Evolutionary conservation across 2,329 filamentous ascomycete genomes (phyloP).

Genomic region (Pseudogymnoascus destructans): DNA sequence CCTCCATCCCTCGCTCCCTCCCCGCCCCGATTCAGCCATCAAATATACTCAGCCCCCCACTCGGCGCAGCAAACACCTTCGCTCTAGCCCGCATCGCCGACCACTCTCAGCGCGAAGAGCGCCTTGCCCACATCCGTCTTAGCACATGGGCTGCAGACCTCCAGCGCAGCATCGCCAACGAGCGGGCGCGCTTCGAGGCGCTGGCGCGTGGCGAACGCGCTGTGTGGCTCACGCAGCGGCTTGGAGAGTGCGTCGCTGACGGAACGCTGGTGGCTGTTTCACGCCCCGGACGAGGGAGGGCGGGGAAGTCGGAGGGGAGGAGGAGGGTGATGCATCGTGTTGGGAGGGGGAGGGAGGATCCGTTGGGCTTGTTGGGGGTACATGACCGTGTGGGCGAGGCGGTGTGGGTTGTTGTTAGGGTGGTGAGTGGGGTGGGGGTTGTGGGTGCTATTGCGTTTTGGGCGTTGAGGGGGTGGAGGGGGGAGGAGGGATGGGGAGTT

Average conservation of each 20-base stretch:
- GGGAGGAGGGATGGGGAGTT: slow-evolving; percentile 10
- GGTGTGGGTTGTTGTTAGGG: slow-evolving; percentile 56
- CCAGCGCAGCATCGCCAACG: slow-evolving; percentile 60
- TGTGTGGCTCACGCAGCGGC: slow-evolving; percentile 52
- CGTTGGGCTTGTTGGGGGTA: slow-evolving; percentile 62
- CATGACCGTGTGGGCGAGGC: slow-evolving; percentile 50
- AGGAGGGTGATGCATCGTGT: slow-evolving; percentile 9
- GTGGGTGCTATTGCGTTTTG: slow-evolving; percentile 59
- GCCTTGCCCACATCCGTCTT: slow-evolving; percentile 53
- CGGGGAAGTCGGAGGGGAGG: slow-evolving; percentile 17
- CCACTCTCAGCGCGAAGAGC: slow-evolving; percentile 46
- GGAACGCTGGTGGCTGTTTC: slow-evolving; percentile 45
- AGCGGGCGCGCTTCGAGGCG: slow-evolving; percentile 55
- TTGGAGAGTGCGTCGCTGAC: slow-evolving; percentile 55
- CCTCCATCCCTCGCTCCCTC: slow-evolving; percentile 18
- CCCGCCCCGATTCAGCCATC: slow-evolving; percentile 25
- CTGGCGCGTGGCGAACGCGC: slow-evolving; percentile 50
- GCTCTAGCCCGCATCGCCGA: slow-evolving; percentile 48
- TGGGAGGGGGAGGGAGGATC: slow-evolving; percentile 42
- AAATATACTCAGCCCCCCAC: slow-evolving; percentile 19
- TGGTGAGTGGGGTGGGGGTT: slow-evolving; percentile 61
- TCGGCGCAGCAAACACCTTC: slow-evolving; percentile 33
- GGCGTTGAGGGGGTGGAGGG: slow-evolving; percentile 30
- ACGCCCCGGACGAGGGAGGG: slow-evolving; percentile 18
- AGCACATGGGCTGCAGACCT: slow-evolving; percentile 74